Percentiles rank a stretch among this genome's conserved stretches.
Conservation (phyloP, 2,329 filamentous ascomycete species). For the Alternaria sp. region DNA sequence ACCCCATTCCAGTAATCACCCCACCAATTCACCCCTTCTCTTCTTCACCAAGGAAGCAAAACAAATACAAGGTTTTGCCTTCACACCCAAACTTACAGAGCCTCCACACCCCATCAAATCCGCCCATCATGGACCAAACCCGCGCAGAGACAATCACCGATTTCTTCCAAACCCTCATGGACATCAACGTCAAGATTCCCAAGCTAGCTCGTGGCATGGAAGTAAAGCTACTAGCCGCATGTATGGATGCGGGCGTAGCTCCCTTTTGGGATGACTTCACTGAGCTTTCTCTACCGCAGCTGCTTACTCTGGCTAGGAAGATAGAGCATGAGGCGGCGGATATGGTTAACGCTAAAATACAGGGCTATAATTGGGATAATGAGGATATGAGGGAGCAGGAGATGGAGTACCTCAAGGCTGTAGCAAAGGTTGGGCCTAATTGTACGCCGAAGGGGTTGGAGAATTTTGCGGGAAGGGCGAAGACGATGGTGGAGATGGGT, state of each 20-base stretch:
- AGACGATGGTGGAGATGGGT: background rate
- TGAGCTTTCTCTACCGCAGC: background rate
- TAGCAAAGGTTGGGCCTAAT: background rate
- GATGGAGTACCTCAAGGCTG: background rate
- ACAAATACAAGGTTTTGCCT: background rate
- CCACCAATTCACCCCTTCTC: background rate
- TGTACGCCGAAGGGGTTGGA: background rate
- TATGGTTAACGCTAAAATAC: background rate
- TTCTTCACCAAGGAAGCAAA: background rate
- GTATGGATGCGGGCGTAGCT: background rate
- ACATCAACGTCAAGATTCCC: background rate
- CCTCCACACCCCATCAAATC: background rate
- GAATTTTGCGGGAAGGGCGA: background rate
- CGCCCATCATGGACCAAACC: background rate
- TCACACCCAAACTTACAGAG: background rate
- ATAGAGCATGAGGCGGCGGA: background rate
- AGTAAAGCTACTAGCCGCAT: background rate
- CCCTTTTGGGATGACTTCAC: background rate
- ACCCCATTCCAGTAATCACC: rapidly evolving
- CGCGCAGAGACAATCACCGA: background rate
- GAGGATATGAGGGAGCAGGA: background rate
- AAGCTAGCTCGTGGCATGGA: background rate
- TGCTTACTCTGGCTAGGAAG: background rate
- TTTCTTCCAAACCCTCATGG: background rate
- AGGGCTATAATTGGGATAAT: background rate